A percentile compares a stretch with the other conserved stretches of the same genome.
Evolutionary conservation across 139 green algal species (phyloP).

Genomic region (Axilococcus clingmanii): DNA sequence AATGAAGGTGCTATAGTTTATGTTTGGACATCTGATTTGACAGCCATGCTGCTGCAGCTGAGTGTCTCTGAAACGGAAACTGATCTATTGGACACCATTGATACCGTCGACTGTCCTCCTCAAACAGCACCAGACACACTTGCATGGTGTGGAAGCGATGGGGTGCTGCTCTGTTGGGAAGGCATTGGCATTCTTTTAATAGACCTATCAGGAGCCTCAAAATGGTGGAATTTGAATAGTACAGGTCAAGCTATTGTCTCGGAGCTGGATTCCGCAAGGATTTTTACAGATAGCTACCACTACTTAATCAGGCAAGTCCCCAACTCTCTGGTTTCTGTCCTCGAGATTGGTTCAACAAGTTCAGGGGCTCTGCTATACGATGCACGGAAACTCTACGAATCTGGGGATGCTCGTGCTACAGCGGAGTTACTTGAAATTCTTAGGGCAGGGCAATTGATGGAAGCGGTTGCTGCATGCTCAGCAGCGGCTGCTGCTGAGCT

Average conservation of each 20-base stretch:
- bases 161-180: slow-evolving; percentile 66
- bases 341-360: slow-evolving; percentile 25
- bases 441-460: slow-evolving; percentile 27
- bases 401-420: slow-evolving; percentile 36
- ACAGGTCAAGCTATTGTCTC: neutral
- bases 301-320: slow-evolving; percentile 60
- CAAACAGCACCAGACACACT: slow-evolving; percentile 43
- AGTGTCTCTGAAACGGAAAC: no score
- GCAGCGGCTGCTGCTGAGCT: slow-evolving; percentile 41
- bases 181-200: slow-evolving; percentile 30
- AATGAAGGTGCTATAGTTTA: slow-evolving; percentile 27
- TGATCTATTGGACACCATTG: no score
- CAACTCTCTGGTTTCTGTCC: slow-evolving; percentile 13
- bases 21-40: slow-evolving; percentile 5
- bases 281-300: slow-evolving; percentile 39
- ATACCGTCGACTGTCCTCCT: no score
- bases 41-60: no score
- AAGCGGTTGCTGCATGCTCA: slow-evolving; percentile 50
- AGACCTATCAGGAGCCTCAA: slow-evolving; percentile 5
- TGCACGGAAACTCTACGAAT: slow-evolving; percentile 71
- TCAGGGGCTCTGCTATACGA: slow-evolving; percentile 65
- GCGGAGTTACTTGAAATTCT: slow-evolving; percentile 34
- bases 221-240: slow-evolving; percentile 13
- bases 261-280: slow-evolving; percentile 64
- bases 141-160: slow-evolving; percentile 75